Conservation (phyloP, 176 grass and related monocot species). For the Tillandsia leiboldiana region DNA sequence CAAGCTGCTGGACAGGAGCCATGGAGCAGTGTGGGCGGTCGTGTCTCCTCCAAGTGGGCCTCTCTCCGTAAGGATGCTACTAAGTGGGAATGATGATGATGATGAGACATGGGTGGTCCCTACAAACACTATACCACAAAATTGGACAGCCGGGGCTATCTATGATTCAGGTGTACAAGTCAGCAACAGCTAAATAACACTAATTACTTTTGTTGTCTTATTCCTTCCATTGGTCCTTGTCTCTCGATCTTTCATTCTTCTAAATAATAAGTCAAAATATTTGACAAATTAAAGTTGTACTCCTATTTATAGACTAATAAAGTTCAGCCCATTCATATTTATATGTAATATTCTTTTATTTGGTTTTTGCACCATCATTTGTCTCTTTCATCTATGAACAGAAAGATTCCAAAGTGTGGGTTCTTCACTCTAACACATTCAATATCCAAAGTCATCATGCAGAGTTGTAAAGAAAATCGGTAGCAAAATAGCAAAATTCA, state of each 20-base stretch:
- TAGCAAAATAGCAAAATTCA: background rate
- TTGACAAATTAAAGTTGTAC: background rate
- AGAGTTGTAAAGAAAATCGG: background rate
- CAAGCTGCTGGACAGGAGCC: conserved; percentile 47
- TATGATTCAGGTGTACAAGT: conserved; percentile 71
- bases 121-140: conserved; percentile 42
- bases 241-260: background rate
- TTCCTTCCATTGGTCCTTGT: background rate
- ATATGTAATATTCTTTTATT: background rate
- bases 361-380: background rate
- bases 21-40: conserved; percentile 53
- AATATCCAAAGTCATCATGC: background rate
- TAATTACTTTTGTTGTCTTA: background rate
- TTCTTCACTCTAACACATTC: background rate
- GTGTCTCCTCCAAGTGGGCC: conserved; percentile 40
- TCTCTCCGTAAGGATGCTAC: conserved; percentile 56
- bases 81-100: conserved; percentile 29
- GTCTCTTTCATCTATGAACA: background rate
- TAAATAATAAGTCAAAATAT: background rate
- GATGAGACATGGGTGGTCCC: conserved; percentile 37
- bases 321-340: background rate
- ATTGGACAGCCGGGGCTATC: conserved; percentile 44
- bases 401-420: background rate
- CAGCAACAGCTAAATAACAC: conserved; percentile 11
- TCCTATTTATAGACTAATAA: background rate